Base-by-base conservation (phyloP, 192 early-diverging fungal species). In the Phycomyces nitens region DNA sequence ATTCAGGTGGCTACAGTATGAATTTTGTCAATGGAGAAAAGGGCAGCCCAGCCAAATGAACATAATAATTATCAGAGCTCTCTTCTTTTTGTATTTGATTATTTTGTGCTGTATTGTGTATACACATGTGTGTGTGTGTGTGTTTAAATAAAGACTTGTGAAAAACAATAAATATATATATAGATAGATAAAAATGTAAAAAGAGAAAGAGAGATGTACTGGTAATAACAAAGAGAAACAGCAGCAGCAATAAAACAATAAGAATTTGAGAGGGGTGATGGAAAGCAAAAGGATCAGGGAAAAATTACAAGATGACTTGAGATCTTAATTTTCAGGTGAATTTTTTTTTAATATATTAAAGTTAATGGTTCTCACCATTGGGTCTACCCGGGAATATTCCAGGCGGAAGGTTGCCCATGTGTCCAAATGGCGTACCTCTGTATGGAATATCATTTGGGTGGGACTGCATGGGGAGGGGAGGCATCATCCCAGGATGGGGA, bases 21-120 rank as follows among this genome's bases (percentile, higher is more conserved):
- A 84, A 86, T 51, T 85, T 89, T 76, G 83, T 82, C 53, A 85
- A 88, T 78, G 21, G 39, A 54, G 41, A 63, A 41, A 42, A 54
- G 8, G 18, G 14, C 8, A 0, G 21, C 3, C 29, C 29, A 34
- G 42, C 39, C 7, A 21, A 58, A 43, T 21, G n/a, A n/a, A n/a
- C n/a, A n/a, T n/a, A n/a, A n/a, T n/a, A n/a, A n/a, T n/a, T n/a
- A n/a, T n/a, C n/a, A n/a, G n/a, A n/a, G n/a, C n/a, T n/a, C n/a
- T n/a, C n/a, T n/a, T n/a, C n/a, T n/a, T n/a, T n/a, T n/a, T n/a
- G n/a, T n/a, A n/a, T n/a, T n/a, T n/a, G n/a, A n/a, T n/a, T n/a
- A n/a, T n/a, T n/a, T n/a, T n/a, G n/a, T n/a, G n/a, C n/a, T n/a
- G n/a, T n/a, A n/a, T n/a, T n/a, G n/a, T n/a, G n/a, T n/a, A n/a